Evolutionary conservation across 2,329 filamentous ascomycete species (phyloP).

Genomic region (Xylaria polymorpha): DNA sequence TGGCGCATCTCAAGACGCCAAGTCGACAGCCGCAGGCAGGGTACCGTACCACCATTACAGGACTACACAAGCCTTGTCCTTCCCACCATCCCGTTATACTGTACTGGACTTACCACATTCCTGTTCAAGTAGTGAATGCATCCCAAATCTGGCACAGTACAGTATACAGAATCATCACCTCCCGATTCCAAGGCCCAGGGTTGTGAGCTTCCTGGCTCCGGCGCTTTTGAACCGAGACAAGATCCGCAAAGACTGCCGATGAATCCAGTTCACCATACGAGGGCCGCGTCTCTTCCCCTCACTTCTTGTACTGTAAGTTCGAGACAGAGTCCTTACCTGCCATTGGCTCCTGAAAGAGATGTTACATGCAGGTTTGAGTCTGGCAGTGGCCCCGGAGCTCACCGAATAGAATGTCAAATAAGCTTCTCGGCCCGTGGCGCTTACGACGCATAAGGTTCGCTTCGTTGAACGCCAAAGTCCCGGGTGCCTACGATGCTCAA

Average conservation of each 20-base stretch:
- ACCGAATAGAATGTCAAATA: conserved; percentile 27
- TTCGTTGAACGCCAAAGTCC: neutral
- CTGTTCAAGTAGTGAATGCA: conserved; percentile 18
- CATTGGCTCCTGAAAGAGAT: conserved; percentile 15
- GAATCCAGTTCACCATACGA: neutral
- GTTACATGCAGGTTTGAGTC: conserved; percentile 18
- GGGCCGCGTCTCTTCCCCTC: conserved; percentile 12
- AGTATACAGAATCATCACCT: neutral
- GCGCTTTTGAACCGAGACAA: conserved; percentile 1
- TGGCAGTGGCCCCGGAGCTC: neutral
- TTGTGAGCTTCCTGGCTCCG: conserved; percentile 4
- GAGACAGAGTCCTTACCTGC: neutral
- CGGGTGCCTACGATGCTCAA: conserved; percentile 26
- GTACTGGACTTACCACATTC: conserved; percentile 23
- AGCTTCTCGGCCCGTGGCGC: conserved; percentile 1
- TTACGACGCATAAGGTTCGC: conserved; percentile 10
- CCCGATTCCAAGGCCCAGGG: neutral
- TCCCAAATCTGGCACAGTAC: conserved; percentile 1
- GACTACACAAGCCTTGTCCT: conserved; percentile 16
- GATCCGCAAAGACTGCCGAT: conserved; percentile 2
- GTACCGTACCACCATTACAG: neutral
- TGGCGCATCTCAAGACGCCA: conserved; percentile 25
- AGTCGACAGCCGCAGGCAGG: conserved; percentile 30
- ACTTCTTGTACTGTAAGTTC: conserved; percentile 5
- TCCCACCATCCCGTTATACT: conserved; percentile 11